Conservation (phyloP, 176 grass and related monocot genomes). For the Aegilops longissima region DNA sequence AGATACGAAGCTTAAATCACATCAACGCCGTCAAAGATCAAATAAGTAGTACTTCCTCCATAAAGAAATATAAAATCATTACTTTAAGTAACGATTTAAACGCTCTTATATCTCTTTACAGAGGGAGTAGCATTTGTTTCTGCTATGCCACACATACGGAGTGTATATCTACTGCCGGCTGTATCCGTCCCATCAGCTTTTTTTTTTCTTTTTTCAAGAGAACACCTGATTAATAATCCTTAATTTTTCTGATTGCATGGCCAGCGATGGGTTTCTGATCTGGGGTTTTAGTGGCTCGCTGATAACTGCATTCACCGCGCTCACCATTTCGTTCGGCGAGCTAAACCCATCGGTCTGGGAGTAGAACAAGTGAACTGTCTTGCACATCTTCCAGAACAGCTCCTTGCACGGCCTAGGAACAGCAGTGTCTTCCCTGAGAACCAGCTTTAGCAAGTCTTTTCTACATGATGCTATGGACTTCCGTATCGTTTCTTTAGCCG, state of each 20-base stretch:
- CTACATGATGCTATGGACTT: slow-evolving; percentile 24
- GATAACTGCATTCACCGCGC: slow-evolving; percentile 58
- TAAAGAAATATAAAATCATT: no score
- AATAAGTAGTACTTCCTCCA: no score
- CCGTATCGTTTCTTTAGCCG: slow-evolving; percentile 19
- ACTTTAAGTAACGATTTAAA: no score
- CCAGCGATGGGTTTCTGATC: neutral
- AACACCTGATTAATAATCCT: neutral
- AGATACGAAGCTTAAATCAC: neutral
- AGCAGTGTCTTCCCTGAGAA: slow-evolving; percentile 38
- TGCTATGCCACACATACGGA: no score
- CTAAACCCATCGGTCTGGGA: slow-evolving; percentile 67
- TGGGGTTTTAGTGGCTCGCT: slow-evolving; percentile 16
- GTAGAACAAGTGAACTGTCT: slow-evolving; percentile 61
- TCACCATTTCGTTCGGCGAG: slow-evolving; percentile 61
- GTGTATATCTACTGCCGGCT: no score
- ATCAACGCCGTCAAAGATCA: neutral
- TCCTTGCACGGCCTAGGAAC: slow-evolving; percentile 79
- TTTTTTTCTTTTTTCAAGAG: no score
- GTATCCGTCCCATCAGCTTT: no score
- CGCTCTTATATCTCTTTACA: no score
- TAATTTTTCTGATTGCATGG: neutral
- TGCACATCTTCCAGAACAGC: slow-evolving; percentile 87
- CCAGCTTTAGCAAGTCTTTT: slow-evolving; percentile 50
- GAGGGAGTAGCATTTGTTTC: no score